These are phyloP conservation scores for Ceratocystis variospora DNA, from an alignment of 2,329 filamentous ascomycete species.

Conservation along the genomic window DNA sequence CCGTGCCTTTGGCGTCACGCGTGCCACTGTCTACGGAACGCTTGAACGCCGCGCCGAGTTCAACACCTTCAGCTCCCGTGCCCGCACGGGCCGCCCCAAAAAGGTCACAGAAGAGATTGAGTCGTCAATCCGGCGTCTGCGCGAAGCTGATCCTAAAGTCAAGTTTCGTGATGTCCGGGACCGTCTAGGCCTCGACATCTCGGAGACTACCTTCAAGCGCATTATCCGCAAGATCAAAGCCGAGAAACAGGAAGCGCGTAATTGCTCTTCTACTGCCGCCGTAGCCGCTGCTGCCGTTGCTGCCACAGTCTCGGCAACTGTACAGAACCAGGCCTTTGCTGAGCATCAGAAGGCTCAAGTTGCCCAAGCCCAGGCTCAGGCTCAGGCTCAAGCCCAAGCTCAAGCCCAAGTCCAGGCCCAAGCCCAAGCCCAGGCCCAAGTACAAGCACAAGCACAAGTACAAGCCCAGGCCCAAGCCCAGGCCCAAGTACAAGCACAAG, in stretches of 20 bases:
- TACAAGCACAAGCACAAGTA: neutral
- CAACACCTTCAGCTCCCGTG: conserved; percentile 18
- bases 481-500: conserved; percentile 11
- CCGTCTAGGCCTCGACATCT: conserved; percentile 16
- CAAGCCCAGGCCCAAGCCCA: conserved; percentile 9
- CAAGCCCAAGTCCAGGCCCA: conserved; percentile 11
- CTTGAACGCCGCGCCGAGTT: conserved; percentile 17
- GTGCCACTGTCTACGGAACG: conserved; percentile 19
- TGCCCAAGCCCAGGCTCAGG: conserved; percentile 9
- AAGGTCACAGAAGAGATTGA: conserved; percentile 18
- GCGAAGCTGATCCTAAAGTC: conserved; percentile 15
- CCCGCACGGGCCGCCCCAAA: conserved; percentile 18
- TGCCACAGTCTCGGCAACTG: neutral
- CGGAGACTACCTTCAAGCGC: conserved; percentile 18
- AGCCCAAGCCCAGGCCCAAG: conserved; percentile 12
- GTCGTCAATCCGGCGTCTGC: conserved; percentile 11
- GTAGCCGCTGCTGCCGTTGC: conserved; percentile 5
- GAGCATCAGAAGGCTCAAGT: conserved; percentile 13
- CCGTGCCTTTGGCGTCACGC: conserved; percentile 19
- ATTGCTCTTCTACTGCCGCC: neutral
- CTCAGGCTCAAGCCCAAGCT: conserved; percentile 9
- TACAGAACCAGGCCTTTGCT: neutral
- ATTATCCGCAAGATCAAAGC: conserved; percentile 17
- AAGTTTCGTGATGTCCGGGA: conserved; percentile 18
- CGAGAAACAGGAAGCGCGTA: conserved; percentile 3